Percentiles rank a stretch among this genome's conserved stretches.
Evolutionary conservation across 2,329 filamentous ascomycete species (phyloP).

Genomic region (Penicillium sp.): DNA sequence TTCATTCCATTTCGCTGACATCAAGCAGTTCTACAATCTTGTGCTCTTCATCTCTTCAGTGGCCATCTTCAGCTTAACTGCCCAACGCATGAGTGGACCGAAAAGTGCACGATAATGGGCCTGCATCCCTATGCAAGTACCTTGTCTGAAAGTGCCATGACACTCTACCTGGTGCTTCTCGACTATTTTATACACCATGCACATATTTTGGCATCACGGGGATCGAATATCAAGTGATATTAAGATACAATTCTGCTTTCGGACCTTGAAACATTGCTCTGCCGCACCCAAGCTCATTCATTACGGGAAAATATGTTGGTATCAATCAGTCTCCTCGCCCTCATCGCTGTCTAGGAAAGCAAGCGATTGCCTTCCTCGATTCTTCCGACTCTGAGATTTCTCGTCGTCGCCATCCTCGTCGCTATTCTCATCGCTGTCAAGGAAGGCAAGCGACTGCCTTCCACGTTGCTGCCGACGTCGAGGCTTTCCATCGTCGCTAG

Average conservation of each 20-base stretch:
- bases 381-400: slow-evolving; percentile 39
- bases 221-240: no score
- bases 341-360: slow-evolving; percentile 70
- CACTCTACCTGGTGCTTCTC: no score
- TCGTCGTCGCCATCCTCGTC: slow-evolving; percentile 42
- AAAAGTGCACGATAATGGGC: slow-evolving; percentile 37
- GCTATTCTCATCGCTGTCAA: slow-evolving; percentile 50
- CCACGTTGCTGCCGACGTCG: slow-evolving; percentile 44
- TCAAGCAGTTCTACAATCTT: slow-evolving; percentile 84
- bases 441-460: slow-evolving; percentile 56
- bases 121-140: neutral
- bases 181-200: no score
- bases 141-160: no score
- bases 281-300: neutral
- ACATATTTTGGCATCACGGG: no score
- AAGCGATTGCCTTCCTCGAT: slow-evolving; percentile 47
- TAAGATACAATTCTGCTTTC: neutral
- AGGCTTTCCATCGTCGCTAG: slow-evolving; percentile 37
- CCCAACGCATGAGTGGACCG: slow-evolving; percentile 71
- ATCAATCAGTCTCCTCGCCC: slow-evolving; percentile 60
- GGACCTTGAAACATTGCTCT: neutral
- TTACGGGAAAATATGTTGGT: neutral
- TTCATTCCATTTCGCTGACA: slow-evolving; percentile 8
- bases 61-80: slow-evolving; percentile 88
- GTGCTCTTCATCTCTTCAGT: slow-evolving; percentile 96